Evolutionary conservation across 2,329 filamentous ascomycete genomes (phyloP), one percentile per base, ranked within the genome.

Genomic region (Nothopassalora personata): DNA sequence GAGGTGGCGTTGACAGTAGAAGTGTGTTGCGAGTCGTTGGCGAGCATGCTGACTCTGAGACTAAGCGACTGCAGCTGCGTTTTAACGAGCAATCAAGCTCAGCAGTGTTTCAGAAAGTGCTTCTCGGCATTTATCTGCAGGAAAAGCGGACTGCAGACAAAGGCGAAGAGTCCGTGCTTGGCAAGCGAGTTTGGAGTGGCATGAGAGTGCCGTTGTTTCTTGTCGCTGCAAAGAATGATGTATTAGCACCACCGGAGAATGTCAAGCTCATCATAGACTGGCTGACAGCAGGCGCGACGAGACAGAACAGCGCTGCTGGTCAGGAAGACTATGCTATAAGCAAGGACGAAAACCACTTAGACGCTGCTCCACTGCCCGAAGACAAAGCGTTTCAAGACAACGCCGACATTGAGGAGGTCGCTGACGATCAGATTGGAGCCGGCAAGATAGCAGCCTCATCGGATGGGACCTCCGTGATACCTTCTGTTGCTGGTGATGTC

Each of bases 41-140:
- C 4, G 72, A 78, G 1, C 80, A 81, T 36, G 86, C 87, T 1
- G 87, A 90, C 46, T 73, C 79, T 3, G 83, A 89, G 66, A 82
- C 87, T 1, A 86, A 84, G 68, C 79, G 80, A 57, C 78, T 91
- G 36, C 90, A 93, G 71, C 73, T 87, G 58, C 82, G 82, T 3
- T 93, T 87, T 75, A 97, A 97, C 71, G 81, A 83, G 60, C 91
- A 96, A 71, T 96, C 90, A 63, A 85, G 82, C 64, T 94, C 91
- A 0, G 81, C 87, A 0, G 89, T 94, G 0, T 96, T 90, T 82
- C 84, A 64, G 85, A 91, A 43, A 91, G 96, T 85, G 86, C 87
- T 0, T 85, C 81, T 72, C 90, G 91, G 0, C 80, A 81, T 53
- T 78, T 94, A 48, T 49, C 46, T 36, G 13, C 58, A 55, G 52